Conservation (phyloP, 2,329 filamentous ascomycete species). For the Biscogniauxia marginata region DNA sequence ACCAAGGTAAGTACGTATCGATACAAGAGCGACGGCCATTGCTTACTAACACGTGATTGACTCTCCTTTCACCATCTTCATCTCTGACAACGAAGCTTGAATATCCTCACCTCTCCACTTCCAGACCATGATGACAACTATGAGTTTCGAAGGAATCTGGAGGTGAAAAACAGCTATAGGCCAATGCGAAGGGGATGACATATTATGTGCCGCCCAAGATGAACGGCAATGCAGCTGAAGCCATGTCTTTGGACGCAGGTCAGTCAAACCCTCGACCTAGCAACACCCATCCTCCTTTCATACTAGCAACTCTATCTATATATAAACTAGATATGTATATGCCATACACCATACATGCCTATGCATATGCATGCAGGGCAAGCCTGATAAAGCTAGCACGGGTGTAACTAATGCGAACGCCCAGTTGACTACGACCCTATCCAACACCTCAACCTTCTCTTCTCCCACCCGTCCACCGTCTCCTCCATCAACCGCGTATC, state of each 20-base stretch:
- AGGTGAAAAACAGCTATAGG: neutral
- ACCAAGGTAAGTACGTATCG: neutral
- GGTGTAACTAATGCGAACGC: neutral
- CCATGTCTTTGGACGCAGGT: conserved; percentile 46
- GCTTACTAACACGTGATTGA: neutral
- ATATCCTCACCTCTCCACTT: neutral
- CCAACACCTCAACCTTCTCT: conserved; percentile 88
- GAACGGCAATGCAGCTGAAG: conserved; percentile 40
- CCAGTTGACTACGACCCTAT: conserved; percentile 84
- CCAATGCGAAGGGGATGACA: conserved; percentile 10
- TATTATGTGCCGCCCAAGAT: conserved; percentile 28
- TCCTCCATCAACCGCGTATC: conserved; percentile 73
- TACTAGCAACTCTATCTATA: conserved; percentile 25
- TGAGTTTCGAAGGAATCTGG: neutral
- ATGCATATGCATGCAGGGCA: neutral
- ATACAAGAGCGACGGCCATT: neutral
- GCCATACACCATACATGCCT: conserved; percentile 14
- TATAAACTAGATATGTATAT: too few species aligned
- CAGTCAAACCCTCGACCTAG: conserved; percentile 19
- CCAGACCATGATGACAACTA: neutral
- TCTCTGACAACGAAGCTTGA: neutral
- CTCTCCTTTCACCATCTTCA: neutral
- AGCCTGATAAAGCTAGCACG: too few species aligned
- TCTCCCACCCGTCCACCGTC: conserved; percentile 84
- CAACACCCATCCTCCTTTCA: conserved; percentile 11